A percentile compares a stretch with the other conserved stretches of the same genome.
phyloP scores from a whole-genome alignment of 441 rosid species.

The Adansonia grandidieri region DNA sequence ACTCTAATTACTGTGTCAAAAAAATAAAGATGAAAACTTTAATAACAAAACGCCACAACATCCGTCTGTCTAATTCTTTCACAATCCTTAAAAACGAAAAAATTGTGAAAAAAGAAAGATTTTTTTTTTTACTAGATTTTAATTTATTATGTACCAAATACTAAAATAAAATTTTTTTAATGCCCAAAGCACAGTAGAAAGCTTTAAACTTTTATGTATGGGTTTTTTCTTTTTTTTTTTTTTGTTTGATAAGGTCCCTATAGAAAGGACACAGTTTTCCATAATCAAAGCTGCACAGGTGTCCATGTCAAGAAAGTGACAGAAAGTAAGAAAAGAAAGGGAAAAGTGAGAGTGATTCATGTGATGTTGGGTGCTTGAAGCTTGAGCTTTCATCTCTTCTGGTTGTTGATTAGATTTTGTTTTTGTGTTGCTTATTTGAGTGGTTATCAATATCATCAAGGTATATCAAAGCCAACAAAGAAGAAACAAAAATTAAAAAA shows the following conservation, averaged over 20 bases:
- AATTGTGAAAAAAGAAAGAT: neutral
- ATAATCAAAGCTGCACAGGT: slow-evolving; percentile 26
- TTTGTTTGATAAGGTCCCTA: slow-evolving; percentile 1
- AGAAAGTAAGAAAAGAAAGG: slow-evolving; percentile 27
- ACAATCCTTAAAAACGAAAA: neutral
- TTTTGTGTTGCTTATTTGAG: slow-evolving; percentile 12
- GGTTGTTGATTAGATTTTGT: slow-evolving; percentile 13
- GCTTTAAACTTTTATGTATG: slow-evolving; percentile 25
- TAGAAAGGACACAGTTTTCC: slow-evolving; percentile 16
- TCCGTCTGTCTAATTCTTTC: neutral
- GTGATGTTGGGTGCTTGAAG: slow-evolving; percentile 31
- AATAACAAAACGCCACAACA: neutral
- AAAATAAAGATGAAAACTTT: neutral
- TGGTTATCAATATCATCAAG: slow-evolving; percentile 20
- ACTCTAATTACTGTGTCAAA: neutral
- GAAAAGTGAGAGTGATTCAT: slow-evolving; percentile 10
- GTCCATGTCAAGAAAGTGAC: slow-evolving; percentile 26
- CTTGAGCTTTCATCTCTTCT: slow-evolving; percentile 19
- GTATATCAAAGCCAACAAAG: neutral
- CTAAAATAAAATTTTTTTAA: neutral
- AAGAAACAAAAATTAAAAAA: neutral
- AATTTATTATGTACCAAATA: neutral
- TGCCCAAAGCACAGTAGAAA: neutral
- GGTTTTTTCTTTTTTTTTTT: neutral
- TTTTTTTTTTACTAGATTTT: neutral